Conservation (phyloP, 2,329 filamentous ascomycete species). For the Fusarium gaditjirri region DNA sequence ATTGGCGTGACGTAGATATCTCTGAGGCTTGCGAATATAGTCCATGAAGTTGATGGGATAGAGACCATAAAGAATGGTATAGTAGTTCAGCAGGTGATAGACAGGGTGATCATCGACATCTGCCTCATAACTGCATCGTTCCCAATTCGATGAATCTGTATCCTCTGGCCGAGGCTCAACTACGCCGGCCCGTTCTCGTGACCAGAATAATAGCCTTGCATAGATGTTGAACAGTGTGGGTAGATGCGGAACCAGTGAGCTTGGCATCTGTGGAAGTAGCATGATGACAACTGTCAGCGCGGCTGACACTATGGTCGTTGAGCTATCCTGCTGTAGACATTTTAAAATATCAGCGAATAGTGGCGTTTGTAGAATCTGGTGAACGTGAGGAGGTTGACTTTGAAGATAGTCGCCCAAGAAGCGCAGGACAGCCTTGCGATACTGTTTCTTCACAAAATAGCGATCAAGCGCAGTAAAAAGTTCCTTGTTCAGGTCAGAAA, state of each 20-base stretch:
- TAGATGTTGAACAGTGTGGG: constrained; percentile 85
- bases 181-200: constrained; percentile 61
- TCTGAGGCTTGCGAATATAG: constrained; percentile 84
- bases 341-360: constrained; percentile 77
- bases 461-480: constrained; percentile 74
- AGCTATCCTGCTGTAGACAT: constrained; percentile 81
- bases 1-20: constrained; percentile 79
- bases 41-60: constrained; percentile 89
- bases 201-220: constrained; percentile 82
- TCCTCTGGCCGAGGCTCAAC: constrained; percentile 54
- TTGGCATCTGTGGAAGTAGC: constrained; percentile 84
- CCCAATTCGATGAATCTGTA: constrained; percentile 64
- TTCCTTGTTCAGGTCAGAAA: constrained; percentile 56
- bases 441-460: constrained; percentile 71
- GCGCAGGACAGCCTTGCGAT: constrained; percentile 71
- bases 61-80: constrained; percentile 83
- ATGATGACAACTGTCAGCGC: constrained; percentile 81
- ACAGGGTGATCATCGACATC: constrained; percentile 71
- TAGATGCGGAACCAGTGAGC: constrained; percentile 73
- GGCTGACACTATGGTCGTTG: constrained; percentile 79
- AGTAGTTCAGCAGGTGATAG: constrained; percentile 77
- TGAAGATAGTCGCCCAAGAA: constrained; percentile 79
- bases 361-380: constrained; percentile 76
- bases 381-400: constrained; percentile 81
- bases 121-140: constrained; percentile 69